Conservation (phyloP, 2,329 filamentous ascomycete genomes). For the Diaporthe citriasiana region DNA sequence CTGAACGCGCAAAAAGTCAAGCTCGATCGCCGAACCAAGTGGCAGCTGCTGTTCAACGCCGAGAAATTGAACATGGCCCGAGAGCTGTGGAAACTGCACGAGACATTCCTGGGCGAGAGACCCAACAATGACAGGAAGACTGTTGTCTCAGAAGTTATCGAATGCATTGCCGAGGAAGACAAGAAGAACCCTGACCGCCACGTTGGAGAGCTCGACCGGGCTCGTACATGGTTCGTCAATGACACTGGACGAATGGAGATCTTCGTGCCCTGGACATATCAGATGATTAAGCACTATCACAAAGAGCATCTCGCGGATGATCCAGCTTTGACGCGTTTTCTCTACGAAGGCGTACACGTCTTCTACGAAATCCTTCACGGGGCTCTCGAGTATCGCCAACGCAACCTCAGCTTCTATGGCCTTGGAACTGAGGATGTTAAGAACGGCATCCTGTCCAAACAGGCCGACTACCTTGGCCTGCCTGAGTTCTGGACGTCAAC, state of each 20-base stretch:
- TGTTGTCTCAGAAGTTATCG: slow-evolving; percentile 80
- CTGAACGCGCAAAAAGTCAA: slow-evolving; percentile 75
- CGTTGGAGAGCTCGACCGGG: slow-evolving; percentile 79
- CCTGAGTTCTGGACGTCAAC: slow-evolving; percentile 90
- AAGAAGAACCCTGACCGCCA: slow-evolving; percentile 77
- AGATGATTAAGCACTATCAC: slow-evolving; percentile 80
- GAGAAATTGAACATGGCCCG: slow-evolving; percentile 89
- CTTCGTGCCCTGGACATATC: slow-evolving; percentile 84
- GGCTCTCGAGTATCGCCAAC: slow-evolving; percentile 78
- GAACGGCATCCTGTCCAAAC: slow-evolving; percentile 69
- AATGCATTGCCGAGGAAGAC: slow-evolving; percentile 81
- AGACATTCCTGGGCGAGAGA: slow-evolving; percentile 73
- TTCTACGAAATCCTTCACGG: slow-evolving; percentile 79
- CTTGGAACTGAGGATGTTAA: slow-evolving; percentile 76
- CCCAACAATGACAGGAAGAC: slow-evolving; percentile 75
- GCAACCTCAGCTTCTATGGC: slow-evolving; percentile 80
- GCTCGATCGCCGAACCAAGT: slow-evolving; percentile 78
- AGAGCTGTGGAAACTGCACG: slow-evolving; percentile 85
- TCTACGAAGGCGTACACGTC: slow-evolving; percentile 76
- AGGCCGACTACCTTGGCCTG: slow-evolving; percentile 75
- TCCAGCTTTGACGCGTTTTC: slow-evolving; percentile 65
- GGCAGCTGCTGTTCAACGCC: slow-evolving; percentile 88
- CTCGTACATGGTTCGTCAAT: slow-evolving; percentile 89
- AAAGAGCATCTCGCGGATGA: slow-evolving; percentile 72
- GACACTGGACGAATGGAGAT: slow-evolving; percentile 80